Evolutionary conservation across 2,329 filamentous ascomycete species (phyloP).

Genomic region (Mycosphaerelloides madeirae): DNA sequence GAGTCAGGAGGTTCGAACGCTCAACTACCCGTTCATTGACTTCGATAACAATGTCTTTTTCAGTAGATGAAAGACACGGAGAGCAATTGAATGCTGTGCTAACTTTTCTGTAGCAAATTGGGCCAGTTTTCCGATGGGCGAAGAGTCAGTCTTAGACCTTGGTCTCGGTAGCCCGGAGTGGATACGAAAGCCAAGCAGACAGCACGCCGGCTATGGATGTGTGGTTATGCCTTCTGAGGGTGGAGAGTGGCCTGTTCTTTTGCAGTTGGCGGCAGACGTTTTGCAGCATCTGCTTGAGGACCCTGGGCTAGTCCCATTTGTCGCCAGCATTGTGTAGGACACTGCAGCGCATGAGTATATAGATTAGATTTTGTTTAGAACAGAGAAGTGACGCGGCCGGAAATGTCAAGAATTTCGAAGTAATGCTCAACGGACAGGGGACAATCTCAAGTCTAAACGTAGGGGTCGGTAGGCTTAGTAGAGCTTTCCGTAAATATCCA

Average conservation of each 20-base stretch:
- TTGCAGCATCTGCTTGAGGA: slow-evolving; percentile 18
- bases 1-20: no score
- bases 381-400: neutral
- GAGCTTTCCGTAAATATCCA: no score
- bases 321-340: slow-evolving; percentile 7
- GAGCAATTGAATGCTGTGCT: no score
- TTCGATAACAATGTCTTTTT: no score
- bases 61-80: no score
- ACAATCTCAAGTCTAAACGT: no score
- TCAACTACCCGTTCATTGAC: no score
- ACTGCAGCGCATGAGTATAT: neutral
- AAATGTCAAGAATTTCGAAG: neutral
- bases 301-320: slow-evolving; percentile 11
- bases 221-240: slow-evolving; percentile 15
- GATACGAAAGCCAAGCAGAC: slow-evolving; percentile 15
- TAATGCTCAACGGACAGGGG: neutral
- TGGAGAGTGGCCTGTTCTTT: slow-evolving; percentile 21
- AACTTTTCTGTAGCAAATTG: slow-evolving; percentile 23
- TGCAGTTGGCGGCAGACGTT: slow-evolving; percentile 13
- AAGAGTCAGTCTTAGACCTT: slow-evolving; percentile 15
- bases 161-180: slow-evolving; percentile 17
- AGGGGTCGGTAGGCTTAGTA: no score
- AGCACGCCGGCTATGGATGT: slow-evolving; percentile 9
- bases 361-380: neutral
- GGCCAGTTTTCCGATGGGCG: slow-evolving; percentile 12